Base-by-base conservation (phyloP, 2,329 filamentous ascomycete genomes). In the Tricladium varicosporioides region DNA sequence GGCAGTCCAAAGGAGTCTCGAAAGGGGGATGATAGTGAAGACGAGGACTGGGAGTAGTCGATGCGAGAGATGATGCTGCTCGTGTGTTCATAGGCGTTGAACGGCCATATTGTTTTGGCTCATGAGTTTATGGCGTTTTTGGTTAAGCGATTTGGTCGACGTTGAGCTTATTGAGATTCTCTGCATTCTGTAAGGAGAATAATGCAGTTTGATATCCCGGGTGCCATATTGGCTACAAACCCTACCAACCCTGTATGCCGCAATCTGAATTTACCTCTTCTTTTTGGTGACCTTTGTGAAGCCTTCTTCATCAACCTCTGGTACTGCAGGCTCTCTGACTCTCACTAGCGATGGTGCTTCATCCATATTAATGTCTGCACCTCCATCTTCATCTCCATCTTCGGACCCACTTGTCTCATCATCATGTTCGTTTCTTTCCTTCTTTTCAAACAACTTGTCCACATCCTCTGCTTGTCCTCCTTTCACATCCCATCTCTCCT, bases 251-350 rank as follows among this genome's bases (percentile, higher is more conserved):
- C 5, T 14, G 5, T 11, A 11, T 2, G 8, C 18, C 10, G 10
- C 42, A 31, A 47, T n/a, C 47, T 31, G 27, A 13, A 15, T 52
- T 69, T 59, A 69, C 48, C 67, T 61, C 79, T 84, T 89, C 76
- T 85, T 89, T 67, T 82, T 80, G 54, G 85, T 81, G 63, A 92
- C 88, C 73, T 82, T 90, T 14, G 85, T 90, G 71, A 93, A 93
- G 4, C 89, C 89, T 68, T 93, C 89, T 63, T 92, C 88, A 71
- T 93, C 89, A 47, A 92, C 78, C 71, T 91, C 84, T 0, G 89
- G 88, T 69, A 82, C 80, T 14, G 78, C 72, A 74, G 85, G 89
- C 72, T 89, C 84, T 70, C 57, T 64, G 9, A 79, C 85, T 13
- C 67, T 70, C 70, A 85, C 81, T 60, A 88, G 72, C 46, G 80